Conservation (phyloP, 192 early-diverging fungal genomes). For the Dimargaris verticillata region DNA sequence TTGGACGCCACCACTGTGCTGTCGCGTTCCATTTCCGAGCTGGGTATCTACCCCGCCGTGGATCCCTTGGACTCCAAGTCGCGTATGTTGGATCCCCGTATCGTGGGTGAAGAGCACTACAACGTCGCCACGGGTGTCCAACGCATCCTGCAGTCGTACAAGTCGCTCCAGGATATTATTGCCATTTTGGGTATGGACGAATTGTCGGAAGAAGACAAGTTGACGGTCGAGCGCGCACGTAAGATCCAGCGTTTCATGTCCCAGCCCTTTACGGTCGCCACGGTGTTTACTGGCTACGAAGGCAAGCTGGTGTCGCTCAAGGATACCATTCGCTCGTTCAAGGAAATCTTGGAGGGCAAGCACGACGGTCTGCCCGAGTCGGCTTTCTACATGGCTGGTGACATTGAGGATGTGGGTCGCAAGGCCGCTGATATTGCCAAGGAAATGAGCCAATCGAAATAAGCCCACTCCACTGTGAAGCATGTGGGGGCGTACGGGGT, state of each 20-base stretch:
- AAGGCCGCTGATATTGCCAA: slow-evolving; percentile 75
- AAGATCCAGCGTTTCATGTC: slow-evolving; percentile 99
- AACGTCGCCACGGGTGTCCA: slow-evolving; percentile 81
- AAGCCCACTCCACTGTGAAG: neutral
- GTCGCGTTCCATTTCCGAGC: slow-evolving; percentile 94
- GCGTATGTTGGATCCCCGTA: slow-evolving; percentile 92
- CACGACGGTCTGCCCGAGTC: slow-evolving; percentile 87
- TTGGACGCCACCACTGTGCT: slow-evolving; percentile 99
- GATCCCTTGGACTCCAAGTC: slow-evolving; percentile 97
- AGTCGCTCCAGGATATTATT: slow-evolving; percentile 98
- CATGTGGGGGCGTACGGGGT: no score
- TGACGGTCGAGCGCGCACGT: slow-evolving; percentile 95
- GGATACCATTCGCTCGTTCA: slow-evolving; percentile 95
- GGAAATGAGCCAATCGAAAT: slow-evolving; percentile 23
- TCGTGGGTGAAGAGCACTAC: slow-evolving; percentile 92
- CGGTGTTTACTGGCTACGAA: slow-evolving; percentile 94
- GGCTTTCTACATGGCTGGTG: slow-evolving; percentile 97
- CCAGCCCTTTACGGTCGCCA: slow-evolving; percentile 93
- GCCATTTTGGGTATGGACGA: slow-evolving; percentile 99
- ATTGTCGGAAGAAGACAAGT: slow-evolving; percentile 96
- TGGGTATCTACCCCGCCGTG: slow-evolving; percentile 99
- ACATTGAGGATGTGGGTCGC: slow-evolving; percentile 82
- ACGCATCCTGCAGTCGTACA: slow-evolving; percentile 95
- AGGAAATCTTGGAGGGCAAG: slow-evolving; percentile 94
- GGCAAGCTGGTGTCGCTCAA: slow-evolving; percentile 76